Evolutionary conservation across 495 filamentous ascomycete genomes (phyloP).

Genomic region (Aspergillus sparsus): DNA sequence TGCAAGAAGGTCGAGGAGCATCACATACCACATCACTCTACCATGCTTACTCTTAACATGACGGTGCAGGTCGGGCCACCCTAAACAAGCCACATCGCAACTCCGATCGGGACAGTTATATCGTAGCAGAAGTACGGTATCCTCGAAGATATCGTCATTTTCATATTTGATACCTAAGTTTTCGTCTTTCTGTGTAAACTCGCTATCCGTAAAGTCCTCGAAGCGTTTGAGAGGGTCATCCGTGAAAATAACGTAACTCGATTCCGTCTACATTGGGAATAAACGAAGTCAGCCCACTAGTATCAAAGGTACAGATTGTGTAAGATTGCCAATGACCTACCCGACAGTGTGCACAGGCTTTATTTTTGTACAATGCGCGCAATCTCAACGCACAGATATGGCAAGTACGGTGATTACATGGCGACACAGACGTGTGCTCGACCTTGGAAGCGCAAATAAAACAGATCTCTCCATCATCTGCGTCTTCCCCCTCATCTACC

Average conservation of each 20-base stretch:
- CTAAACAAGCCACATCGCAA: slow-evolving; percentile 87
- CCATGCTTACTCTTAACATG: slow-evolving; percentile 82
- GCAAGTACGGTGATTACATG: slow-evolving; percentile 93
- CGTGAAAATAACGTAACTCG: slow-evolving; percentile 87
- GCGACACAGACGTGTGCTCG: slow-evolving; percentile 78
- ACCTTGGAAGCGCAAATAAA: slow-evolving; percentile 94
- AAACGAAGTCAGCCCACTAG: slow-evolving; percentile 7
- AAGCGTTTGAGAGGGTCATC: slow-evolving; percentile 77
- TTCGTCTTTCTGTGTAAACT: slow-evolving; percentile 74
- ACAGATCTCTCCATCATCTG: slow-evolving; percentile 78
- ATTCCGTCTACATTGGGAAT: slow-evolving; percentile 58
- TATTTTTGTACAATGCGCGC: slow-evolving; percentile 91
- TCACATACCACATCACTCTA: slow-evolving; percentile 80
- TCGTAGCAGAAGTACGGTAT: slow-evolving; percentile 81
- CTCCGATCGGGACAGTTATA: slow-evolving; percentile 89
- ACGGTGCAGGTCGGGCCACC: slow-evolving; percentile 90
- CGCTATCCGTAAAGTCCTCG: slow-evolving; percentile 71
- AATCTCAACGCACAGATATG: slow-evolving; percentile 91
- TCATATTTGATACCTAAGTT: slow-evolving; percentile 90
- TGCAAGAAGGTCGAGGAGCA: neutral
- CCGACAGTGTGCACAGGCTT: slow-evolving; percentile 90
- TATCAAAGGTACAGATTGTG: neutral
- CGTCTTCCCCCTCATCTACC: slow-evolving; percentile 46
- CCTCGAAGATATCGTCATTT: slow-evolving; percentile 79
- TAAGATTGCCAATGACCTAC: slow-evolving; percentile 49